Base-by-base conservation (phyloP, 1,284 basidiomycete species). In the Sporisorium graminicola region DNA sequence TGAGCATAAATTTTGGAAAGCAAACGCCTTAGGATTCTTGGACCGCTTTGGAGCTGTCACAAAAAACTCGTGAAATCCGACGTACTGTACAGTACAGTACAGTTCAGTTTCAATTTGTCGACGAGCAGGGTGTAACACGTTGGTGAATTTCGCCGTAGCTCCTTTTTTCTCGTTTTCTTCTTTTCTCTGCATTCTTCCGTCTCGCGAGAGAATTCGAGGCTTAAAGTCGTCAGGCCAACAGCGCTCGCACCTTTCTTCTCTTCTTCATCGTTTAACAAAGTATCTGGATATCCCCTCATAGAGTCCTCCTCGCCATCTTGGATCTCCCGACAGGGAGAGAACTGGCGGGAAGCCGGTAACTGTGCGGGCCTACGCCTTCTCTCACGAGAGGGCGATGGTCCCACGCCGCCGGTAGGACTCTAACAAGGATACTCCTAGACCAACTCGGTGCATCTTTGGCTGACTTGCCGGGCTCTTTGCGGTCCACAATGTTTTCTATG, bases 201-300 rank as follows among this genome's bases (percentile, higher is more conserved):
- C 27, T 37, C 7, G 33, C 24, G 31, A 42, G 20, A 22, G 35
- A n/a, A 31, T n/a, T n/a, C n/a, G 33, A 35, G 29, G 9, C 37
- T 24, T 27, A 9, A 22, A 47, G 27, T 27, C 29, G 9, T 3
- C 13, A 29, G n/a, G 43, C 1, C 33, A 47, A 31, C 14, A 3
- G 33, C 44, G 43, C 50, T 3, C 14, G 9, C 52, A 55, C 56
- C 43, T 56, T 70, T 47, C 63, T 67, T 66, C 51, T 61, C 50
- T 61, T 75, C 66, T 66, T 74, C 67, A 70, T 75, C 73, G 73
- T 75, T 75, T 75, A 75, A 75, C 73, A 75, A 70, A 70, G 67
- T 70, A 75, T 63, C 56, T 63, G 73, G 73, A 64, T 66, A 67
- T 75, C 73, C 73, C 64, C 66, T 75, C 73, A 75, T 70, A 75